Percentiles rank a stretch among this genome's conserved stretches.
Evolutionary conservation across 2,329 filamentous ascomycete species (phyloP).

Genomic region (Septoria linicola): DNA sequence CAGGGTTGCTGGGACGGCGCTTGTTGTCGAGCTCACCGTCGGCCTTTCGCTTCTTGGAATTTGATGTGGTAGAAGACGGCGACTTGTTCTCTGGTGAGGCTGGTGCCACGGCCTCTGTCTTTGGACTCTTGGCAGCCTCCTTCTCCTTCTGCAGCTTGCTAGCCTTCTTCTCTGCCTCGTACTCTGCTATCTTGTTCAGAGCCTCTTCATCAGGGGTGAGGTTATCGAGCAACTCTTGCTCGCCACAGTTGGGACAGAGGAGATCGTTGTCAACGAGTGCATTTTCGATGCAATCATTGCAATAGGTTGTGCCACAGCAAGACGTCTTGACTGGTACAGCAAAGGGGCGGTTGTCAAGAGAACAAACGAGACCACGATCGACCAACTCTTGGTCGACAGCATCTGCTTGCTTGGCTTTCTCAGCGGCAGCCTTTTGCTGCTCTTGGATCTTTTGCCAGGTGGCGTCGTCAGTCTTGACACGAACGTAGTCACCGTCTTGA

Average conservation of each 20-base stretch:
- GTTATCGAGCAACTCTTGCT: constrained; percentile 91
- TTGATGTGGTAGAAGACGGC: constrained; percentile 35
- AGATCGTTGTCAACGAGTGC: constrained; percentile 98
- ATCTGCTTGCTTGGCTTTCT: constrained; percentile 70
- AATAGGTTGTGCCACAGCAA: constrained; percentile 97
- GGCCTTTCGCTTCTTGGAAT: constrained; percentile 76
- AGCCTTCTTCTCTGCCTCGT: constrained; percentile 56
- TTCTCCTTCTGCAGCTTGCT: constrained; percentile 47
- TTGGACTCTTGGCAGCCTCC: constrained; percentile 40
- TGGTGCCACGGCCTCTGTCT: constrained; percentile 23
- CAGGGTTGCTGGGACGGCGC: constrained; percentile 46
- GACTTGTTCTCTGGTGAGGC: constrained; percentile 31
- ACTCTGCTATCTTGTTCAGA: constrained; percentile 81
- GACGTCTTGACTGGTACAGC: constrained; percentile 98
- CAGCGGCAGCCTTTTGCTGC: constrained; percentile 82
- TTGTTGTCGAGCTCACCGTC: constrained; percentile 61
- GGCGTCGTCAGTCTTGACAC: constrained; percentile 91
- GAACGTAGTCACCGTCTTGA: constrained; percentile 94
- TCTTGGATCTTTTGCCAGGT: constrained; percentile 97
- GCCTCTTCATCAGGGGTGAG: constrained; percentile 80
- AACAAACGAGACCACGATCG: constrained; percentile 85
- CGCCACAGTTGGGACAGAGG: constrained; percentile 86
- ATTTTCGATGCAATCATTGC: constrained; percentile 99
- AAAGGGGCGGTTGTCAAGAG: constrained; percentile 97
- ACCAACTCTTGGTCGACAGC: constrained; percentile 82